Conservation (phyloP, 179 eudicot species). For the Corrigiola litoralis region DNA sequence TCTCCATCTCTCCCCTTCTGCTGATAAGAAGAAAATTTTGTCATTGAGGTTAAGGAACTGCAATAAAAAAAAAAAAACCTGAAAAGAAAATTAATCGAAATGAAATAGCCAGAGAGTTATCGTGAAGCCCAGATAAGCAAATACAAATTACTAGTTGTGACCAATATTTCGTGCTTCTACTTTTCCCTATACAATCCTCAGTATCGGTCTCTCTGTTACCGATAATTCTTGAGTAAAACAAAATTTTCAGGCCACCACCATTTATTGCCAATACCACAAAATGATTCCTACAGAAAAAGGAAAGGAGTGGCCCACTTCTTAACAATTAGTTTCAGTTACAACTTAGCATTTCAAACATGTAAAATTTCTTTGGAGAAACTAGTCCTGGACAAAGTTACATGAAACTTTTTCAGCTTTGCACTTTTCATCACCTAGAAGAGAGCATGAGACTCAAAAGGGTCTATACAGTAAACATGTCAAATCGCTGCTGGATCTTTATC, state of each 20-base stretch:
- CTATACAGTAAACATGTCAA: neutral
- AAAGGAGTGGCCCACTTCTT: too few species aligned
- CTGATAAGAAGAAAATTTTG: conserved; percentile 16
- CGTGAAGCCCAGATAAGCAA: neutral
- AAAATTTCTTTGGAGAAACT: too few species aligned
- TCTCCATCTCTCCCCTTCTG: conserved; percentile 94
- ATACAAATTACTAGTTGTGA: neutral
- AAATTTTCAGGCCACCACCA: neutral
- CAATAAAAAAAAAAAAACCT: neutral
- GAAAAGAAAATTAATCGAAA: neutral
- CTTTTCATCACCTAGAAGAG: neutral
- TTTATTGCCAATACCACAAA: neutral
- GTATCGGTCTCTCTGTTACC: neutral
- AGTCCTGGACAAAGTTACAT: neutral
- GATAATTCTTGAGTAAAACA: neutral
- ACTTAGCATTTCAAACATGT: too few species aligned
- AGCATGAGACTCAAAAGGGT: neutral
- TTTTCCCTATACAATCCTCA: neutral
- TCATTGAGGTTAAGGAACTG: too few species aligned
- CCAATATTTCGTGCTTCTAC: neutral
- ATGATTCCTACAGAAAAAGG: neutral
- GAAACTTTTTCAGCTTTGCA: neutral
- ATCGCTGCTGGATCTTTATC: neutral
- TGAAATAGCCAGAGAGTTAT: neutral
- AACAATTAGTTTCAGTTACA: too few species aligned